These are phyloP conservation scores for Aspergillus sergii DNA, from an alignment of 2,329 filamentous ascomycete species.

Conservation along the genomic window DNA sequence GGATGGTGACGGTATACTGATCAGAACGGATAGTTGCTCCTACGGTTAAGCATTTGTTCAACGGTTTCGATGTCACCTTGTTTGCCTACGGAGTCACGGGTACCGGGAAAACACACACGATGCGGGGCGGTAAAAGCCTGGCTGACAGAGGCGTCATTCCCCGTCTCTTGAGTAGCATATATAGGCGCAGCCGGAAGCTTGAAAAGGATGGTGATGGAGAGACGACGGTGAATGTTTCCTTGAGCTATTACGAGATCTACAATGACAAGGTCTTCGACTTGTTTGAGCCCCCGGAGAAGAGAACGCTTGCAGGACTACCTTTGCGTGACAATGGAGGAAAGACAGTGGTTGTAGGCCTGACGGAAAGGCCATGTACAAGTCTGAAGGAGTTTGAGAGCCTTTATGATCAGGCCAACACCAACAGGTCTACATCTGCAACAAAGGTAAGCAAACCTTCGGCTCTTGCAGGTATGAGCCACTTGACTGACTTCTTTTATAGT, in stretches of 20 bases:
- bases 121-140: conserved; percentile 86
- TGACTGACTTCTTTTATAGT: conserved; percentile 41
- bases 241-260: conserved; percentile 97
- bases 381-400: conserved; percentile 87
- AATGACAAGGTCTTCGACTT: conserved; percentile 94
- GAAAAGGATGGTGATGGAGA: conserved; percentile 73
- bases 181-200: conserved; percentile 81
- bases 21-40: conserved; percentile 68
- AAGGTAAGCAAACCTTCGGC: conserved; percentile 55
- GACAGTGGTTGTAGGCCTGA: conserved; percentile 83
- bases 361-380: conserved; percentile 77
- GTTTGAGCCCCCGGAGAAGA: conserved; percentile 84
- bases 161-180: conserved; percentile 80
- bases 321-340: conserved; percentile 84
- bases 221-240: conserved; percentile 70
- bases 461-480: conserved; percentile 1
- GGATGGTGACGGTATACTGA: conserved; percentile 21
- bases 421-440: conserved; percentile 84
- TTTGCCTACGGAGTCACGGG: conserved; percentile 94
- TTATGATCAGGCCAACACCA: conserved; percentile 90
- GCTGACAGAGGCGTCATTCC: conserved; percentile 88
- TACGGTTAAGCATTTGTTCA: conserved; percentile 86
- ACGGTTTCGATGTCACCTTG: conserved; percentile 80
- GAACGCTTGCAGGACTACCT: conserved; percentile 76
- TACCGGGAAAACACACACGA: conserved; percentile 93